A percentile compares a stretch with the other conserved stretches of the same genome.
These are phyloP conservation scores for Aspergillus texensis DNA, from an alignment of 2,329 filamentous ascomycete species.

Conservation along the genomic window DNA sequence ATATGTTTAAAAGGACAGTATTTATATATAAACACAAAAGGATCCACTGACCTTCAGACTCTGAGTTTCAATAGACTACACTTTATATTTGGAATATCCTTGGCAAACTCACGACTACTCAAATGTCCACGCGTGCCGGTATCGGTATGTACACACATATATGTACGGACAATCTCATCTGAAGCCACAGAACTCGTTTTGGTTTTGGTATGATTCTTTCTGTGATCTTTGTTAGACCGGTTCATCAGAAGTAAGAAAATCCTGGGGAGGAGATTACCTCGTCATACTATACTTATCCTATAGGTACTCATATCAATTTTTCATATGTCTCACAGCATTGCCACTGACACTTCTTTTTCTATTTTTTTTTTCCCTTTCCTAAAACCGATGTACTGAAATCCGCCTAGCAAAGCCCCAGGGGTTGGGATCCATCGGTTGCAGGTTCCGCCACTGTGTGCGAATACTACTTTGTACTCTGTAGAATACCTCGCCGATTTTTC, in stretches of 20 bases:
- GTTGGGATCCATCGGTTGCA: not conserved
- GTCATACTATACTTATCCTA: not conserved
- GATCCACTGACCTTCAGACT: not conserved
- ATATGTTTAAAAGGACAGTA: too few species aligned
- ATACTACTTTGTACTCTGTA: not conserved
- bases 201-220: not conserved
- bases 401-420: not conserved
- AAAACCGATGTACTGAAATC: not conserved
- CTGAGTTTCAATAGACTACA: not conserved
- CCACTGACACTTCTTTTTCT: not conserved
- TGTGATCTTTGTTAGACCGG: not conserved
- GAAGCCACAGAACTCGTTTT: not conserved
- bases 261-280: not conserved
- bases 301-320: not conserved
- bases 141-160: too few species aligned
- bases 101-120: not conserved
- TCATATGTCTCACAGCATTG: not conserved
- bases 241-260: not conserved
- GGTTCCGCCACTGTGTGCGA: not conserved
- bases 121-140: too few species aligned
- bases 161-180: too few species aligned
- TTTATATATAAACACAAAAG: not conserved
- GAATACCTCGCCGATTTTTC: not conserved
- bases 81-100: not conserved
- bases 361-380: too few species aligned